These are phyloP conservation scores for Lecanoromycetidae sp. DNA, from an alignment of 2,329 filamentous ascomycete genomes.

Conservation along the genomic window DNA sequence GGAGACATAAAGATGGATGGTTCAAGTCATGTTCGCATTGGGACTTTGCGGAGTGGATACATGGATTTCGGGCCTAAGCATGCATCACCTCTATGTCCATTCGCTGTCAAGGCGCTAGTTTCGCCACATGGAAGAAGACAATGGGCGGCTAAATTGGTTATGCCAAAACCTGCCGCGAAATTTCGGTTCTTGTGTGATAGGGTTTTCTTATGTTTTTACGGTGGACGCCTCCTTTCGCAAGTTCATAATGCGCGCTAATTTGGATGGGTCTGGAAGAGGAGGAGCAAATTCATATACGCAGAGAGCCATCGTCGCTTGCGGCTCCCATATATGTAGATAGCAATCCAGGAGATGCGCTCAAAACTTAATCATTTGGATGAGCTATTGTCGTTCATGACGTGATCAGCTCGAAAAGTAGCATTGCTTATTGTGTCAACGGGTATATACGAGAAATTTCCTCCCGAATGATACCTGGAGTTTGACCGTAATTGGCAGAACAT, in stretches of 20 bases:
- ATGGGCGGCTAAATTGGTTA: too few species aligned
- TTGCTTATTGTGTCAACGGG: too few species aligned
- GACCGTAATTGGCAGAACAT: too few species aligned
- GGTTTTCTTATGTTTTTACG: not conserved
- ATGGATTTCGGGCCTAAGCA: too few species aligned
- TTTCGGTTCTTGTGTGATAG: not conserved
- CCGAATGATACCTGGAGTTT: too few species aligned
- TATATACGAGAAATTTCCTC: too few species aligned
- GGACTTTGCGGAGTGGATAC: not conserved
- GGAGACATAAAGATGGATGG: constrained; percentile 1
- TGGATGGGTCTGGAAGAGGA: not conserved
- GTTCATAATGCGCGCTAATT: constrained; percentile 3
- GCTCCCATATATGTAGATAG: constrained; percentile 11
- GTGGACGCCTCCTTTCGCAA: constrained; percentile 1
- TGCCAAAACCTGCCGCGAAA: too few species aligned
- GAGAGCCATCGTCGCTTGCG: not conserved
- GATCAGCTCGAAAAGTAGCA: not conserved
- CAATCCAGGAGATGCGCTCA: not conserved
- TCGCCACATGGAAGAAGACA: too few species aligned
- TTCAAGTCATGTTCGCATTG: not conserved
- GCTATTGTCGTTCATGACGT: not conserved
- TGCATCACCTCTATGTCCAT: not conserved
- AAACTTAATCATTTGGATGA: not conserved
- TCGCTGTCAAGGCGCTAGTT: too few species aligned
- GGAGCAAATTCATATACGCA: not conserved